Base-by-base conservation (phyloP, 2,329 filamentous ascomycete genomes). In the Paraconiothyrium brasiliense region DNA sequence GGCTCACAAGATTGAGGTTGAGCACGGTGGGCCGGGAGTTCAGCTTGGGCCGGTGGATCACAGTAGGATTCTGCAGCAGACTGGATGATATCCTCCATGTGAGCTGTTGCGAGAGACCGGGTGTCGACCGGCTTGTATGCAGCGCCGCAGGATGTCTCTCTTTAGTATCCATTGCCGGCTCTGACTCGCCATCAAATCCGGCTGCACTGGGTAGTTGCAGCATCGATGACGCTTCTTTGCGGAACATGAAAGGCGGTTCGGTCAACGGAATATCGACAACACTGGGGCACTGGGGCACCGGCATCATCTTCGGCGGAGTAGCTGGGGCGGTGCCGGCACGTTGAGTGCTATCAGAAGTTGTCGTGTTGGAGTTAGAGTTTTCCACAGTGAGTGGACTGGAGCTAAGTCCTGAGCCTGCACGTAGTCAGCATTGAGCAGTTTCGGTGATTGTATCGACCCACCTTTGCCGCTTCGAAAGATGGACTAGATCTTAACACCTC, bases 401-500 rank as follows among this genome's bases (percentile, higher is more conserved):
- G 51, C 60, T 61, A 14, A 62, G 57, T 32, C 54, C 24, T 22
- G 68, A 73, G 58, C 66, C 73, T 73, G 6, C 4, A 8, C 44
- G 32, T 10, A 11, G 22, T 69, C 24, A 68, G 57, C 37, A 50
- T 48, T 9, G 14, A 41, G 35, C 14, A 32, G 10, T 4, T 10
- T 16, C 2, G n/a, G 20, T 14, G n/a, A 11, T 8, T 24, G 22
- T 11, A 27, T 13, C 14, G 14, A 39, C 48, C 49, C 67, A 73
- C 76, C 69, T 68, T 75, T 78, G 35, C 67, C 67, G 57, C 62
- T 69, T n/a, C 75, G 70, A 44, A 78, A 76, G 51, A 77, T 69
- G 10, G 76, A 77, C 52, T 77, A 67, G 52, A 78, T 69, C 60
- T 67, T 76, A 56, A 77, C 56, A 60, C 75, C 72, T 54, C 72